A percentile compares a stretch with the other conserved stretches of the same genome.
phyloP scores from a whole-genome alignment of 2,329 filamentous ascomycete species.

The Ceratocystis colombiana region DNA sequence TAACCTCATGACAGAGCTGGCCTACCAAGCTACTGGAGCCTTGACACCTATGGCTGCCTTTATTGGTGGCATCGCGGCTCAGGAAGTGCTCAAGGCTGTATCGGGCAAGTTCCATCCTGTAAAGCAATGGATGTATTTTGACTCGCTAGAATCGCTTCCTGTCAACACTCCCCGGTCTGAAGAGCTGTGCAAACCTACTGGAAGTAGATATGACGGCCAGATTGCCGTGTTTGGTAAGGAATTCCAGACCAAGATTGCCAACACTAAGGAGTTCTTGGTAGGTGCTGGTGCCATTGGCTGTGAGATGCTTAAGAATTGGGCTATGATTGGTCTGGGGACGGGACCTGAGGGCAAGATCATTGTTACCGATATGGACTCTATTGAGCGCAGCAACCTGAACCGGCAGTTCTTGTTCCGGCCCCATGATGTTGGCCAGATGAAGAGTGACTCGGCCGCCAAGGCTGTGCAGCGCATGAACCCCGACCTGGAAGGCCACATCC shows the following conservation, averaged over 20 bases:
- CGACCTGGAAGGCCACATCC: conserved; percentile 76
- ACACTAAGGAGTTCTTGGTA: conserved; percentile 86
- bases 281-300: conserved; percentile 95
- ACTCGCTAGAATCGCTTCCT: conserved; percentile 91
- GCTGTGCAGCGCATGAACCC: conserved; percentile 96
- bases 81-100: conserved; percentile 92
- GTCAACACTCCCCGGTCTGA: conserved; percentile 63
- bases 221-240: conserved; percentile 92
- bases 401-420: conserved; percentile 91
- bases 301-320: conserved; percentile 99
- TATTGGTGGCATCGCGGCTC: conserved; percentile 85
- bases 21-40: conserved; percentile 87
- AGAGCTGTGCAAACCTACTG: conserved; percentile 75
- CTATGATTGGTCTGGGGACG: conserved; percentile 89
- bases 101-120: conserved; percentile 98
- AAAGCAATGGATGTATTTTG: conserved; percentile 92
- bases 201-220: conserved; percentile 87
- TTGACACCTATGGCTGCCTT: conserved; percentile 86
- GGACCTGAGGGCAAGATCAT: conserved; percentile 81
- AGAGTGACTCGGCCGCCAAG: conserved; percentile 85
- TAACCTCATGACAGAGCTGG: conserved; percentile 84
- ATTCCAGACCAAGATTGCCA: conserved; percentile 86
- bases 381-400: conserved; percentile 98
- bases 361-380: conserved; percentile 96
- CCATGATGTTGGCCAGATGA: conserved; percentile 87